Evolutionary conservation across 164 flowering plant species (phyloP), one percentile per base, ranked within the genome.

Genomic region (Stephania yunnanensis): DNA sequence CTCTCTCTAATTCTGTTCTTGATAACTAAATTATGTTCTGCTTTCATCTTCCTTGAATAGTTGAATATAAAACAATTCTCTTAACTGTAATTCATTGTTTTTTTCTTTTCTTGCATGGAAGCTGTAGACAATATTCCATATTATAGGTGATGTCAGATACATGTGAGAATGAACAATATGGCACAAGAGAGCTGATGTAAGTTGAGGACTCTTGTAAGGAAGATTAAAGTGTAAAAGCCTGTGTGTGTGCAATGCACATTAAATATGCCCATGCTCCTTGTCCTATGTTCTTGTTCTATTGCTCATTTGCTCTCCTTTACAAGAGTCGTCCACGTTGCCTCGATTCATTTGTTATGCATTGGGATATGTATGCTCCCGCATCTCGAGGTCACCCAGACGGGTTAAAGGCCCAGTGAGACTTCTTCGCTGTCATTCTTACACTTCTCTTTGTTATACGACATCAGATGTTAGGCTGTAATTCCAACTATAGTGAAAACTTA

Each of bases 11-110:
- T 25, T 25, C 25, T 25, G 25, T 25, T 25, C 79, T 83, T 79
- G 85, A 83, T 72, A 85, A 77, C 17, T 76, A 84, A 76, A 80
- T 63, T 63, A 68, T 42, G 69, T 2, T 29, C 68, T 68, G 50
- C 8, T 17, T n/a, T 46, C 65, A 17, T 58, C 29, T 61, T 19
- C 8, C 66, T 61, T 61, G 66, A 19, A 58, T 58, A 58, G 42
- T 36, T 36, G 17, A 58, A 58, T 58, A 58, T 20, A 58, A 17
- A 20, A 61, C 66, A 20, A 19, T 61, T 25, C 22, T 61, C 66
- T 20, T 61, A 61, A 19, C 66, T 61, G 7, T 61, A 61, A 7
- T 50, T 1, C 8, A n/a, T 53, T 12, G 17, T 52, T 52, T 52
- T 52, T 36, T 10, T 58, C 5, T 58, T 58, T 17, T 58, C n/a